Evolutionary conservation across 208 protist species (phyloP), one percentile per base, ranked within the genome.

Genomic region (Acanthamoeba sp.): DNA sequence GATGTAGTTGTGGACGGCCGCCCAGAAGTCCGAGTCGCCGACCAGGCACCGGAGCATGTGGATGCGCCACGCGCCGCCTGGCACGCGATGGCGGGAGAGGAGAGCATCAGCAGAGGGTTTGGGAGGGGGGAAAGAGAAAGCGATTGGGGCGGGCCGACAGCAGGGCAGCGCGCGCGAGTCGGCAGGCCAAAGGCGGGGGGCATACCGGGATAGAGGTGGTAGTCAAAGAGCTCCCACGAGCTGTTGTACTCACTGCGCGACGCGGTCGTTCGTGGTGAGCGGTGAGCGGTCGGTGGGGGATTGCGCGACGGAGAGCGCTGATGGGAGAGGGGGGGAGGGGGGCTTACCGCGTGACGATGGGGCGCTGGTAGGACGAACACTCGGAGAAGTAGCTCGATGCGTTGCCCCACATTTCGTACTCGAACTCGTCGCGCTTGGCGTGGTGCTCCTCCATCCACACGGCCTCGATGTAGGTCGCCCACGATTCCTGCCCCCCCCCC

Each of bases 221-320:
- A 36, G n/a, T 89, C 82, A 27, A 89, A 89, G 22, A 89, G 82
- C 32, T 89, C n/a, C 82, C 82, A 89, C 10, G 82, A 89, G 38
- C 50, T 66, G 0, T 89, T 64, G 82, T 89, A 89, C 52, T 57
- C 52, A 5, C 52, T 89, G 64, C 10, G 64, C 5, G 12, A 50
- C 45, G 27, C 14, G 24, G 4, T 16, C 18, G n/a, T 62, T 62
- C 0, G 12, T 73, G n/a, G 34, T 5, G 69, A 22, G 32, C 27
- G 0, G 29, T 45, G 14, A 45, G 29, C 27, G 69, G 20, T 69
- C 10, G 9, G 29, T 32, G 62, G 9, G 62, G 3, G 27, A 69
- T 3, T 69, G 27, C 4, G 27, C 20, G 55, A 16, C 12, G 4
- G 55, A 32, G 12, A 38, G 14, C 10, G 14, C 20, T 18, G 1